Evolutionary conservation across 1,284 basidiomycete genomes (phyloP).

Genomic region (Limonomyces culmigenus): DNA sequence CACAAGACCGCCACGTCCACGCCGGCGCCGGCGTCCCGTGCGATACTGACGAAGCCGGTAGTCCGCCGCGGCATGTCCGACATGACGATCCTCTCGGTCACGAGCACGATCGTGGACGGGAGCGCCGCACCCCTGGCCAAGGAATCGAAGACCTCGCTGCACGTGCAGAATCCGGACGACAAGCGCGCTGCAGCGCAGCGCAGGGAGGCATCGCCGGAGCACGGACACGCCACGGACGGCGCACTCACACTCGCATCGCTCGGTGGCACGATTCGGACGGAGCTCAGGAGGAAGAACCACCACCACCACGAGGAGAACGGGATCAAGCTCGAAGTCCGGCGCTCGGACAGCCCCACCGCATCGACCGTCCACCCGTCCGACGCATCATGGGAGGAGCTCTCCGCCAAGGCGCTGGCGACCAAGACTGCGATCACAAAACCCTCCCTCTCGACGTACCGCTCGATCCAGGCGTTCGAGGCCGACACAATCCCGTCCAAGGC

Average conservation of each 20-base stretch:
- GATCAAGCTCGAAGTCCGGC: background rate
- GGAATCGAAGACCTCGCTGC: background rate
- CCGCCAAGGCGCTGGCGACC: too few relatives aligned
- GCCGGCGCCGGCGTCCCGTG: background rate
- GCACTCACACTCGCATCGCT: background rate
- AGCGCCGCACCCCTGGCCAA: background rate
- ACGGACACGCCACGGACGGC: background rate
- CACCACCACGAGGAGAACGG: background rate
- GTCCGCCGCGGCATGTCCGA: background rate
- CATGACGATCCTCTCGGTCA: background rate
- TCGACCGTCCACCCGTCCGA: conserved; percentile 1
- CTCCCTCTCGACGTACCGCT: background rate
- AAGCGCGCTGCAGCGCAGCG: background rate
- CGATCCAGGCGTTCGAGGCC: background rate
- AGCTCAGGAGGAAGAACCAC: background rate
- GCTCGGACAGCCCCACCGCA: conserved; percentile 6
- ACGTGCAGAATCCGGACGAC: background rate
- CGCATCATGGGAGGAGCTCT: background rate
- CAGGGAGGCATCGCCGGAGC: background rate
- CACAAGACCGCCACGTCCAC: background rate
- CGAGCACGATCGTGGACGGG: background rate
- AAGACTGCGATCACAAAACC: background rate
- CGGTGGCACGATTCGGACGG: background rate
- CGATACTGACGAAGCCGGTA: background rate
- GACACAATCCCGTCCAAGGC: conserved; percentile 20